Evolutionary conservation across 2,329 filamentous ascomycete genomes (phyloP).

Genomic region (Alternaria tenuissima): DNA sequence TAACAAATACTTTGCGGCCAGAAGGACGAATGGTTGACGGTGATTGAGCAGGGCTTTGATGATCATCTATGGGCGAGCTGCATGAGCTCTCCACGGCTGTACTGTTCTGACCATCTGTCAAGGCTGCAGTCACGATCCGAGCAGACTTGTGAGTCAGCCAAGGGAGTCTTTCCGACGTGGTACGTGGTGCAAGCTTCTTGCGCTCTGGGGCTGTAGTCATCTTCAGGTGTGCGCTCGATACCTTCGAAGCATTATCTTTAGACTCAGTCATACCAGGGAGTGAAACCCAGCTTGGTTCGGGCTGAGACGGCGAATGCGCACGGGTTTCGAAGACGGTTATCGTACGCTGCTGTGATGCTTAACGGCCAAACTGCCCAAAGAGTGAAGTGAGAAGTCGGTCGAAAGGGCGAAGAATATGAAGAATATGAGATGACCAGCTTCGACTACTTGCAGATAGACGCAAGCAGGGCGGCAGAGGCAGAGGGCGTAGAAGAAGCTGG

Average conservation of each 20-base stretch:
- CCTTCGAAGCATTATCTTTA: conserved; percentile 1
- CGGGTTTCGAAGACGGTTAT: neutral
- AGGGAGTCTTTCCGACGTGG: conserved; percentile 33
- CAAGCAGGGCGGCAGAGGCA: neutral
- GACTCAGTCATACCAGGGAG: conserved; percentile 5
- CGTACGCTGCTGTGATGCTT: neutral
- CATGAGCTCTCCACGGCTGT: conserved; percentile 4
- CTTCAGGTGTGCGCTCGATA: neutral
- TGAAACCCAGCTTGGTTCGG: neutral
- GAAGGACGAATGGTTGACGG: conserved; percentile 12
- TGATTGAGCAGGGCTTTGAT: conserved; percentile 8
- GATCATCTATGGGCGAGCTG: conserved; percentile 7
- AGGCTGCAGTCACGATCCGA: conserved; percentile 5
- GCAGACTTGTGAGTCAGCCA: conserved; percentile 42
- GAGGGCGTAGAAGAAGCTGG: conserved; percentile 23
- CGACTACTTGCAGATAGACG: conserved; percentile 2
- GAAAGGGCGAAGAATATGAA: conserved; percentile 2
- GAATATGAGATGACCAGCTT: conserved; percentile 23
- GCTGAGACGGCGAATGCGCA: neutral
- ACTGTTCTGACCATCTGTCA: conserved; percentile 3
- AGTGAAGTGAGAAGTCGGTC: neutral
- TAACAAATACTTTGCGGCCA: conserved; percentile 10
- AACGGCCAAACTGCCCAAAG: neutral
- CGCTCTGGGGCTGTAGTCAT: neutral
- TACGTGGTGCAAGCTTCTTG: conserved; percentile 22